Evolutionary conservation across 2,329 filamentous ascomycete genomes (phyloP).

Genomic region (Lomentospora prolificans): DNA sequence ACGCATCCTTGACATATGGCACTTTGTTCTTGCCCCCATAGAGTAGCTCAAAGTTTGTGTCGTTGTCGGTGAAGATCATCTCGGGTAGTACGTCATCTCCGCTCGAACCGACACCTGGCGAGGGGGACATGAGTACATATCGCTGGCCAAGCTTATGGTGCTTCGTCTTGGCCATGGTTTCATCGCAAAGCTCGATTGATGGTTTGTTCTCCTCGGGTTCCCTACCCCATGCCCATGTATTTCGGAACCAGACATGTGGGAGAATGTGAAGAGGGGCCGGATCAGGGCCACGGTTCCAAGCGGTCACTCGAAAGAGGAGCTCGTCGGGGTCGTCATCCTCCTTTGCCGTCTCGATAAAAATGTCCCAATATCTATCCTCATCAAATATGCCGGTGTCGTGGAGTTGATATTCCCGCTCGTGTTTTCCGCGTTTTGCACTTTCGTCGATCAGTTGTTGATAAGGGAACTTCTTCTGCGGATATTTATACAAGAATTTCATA

Average conservation of each 20-base stretch:
- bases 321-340: conserved; percentile 87
- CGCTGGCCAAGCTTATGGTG: conserved; percentile 75
- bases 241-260: conserved; percentile 93
- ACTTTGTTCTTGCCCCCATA: conserved; percentile 72
- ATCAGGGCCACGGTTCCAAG: conserved; percentile 89
- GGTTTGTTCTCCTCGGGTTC: conserved; percentile 71
- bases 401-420: conserved; percentile 84
- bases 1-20: conserved; percentile 88
- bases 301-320: conserved; percentile 85
- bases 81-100: conserved; percentile 77
- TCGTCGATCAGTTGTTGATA: conserved; percentile 82
- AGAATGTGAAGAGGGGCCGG: conserved; percentile 86
- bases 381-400: conserved; percentile 82
- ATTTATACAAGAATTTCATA: conserved; percentile 99
- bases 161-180: conserved; percentile 63
- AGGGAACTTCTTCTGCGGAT: conserved; percentile 83
- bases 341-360: conserved; percentile 93
- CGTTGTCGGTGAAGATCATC: conserved; percentile 89
- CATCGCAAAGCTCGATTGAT: conserved; percentile 55
- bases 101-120: conserved; percentile 69
- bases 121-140: conserved; percentile 78
- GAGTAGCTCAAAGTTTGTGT: conserved; percentile 73
- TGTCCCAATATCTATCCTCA: conserved; percentile 90
- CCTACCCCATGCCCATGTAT: conserved; percentile 92
- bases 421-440: conserved; percentile 65